Evolutionary conservation across 257 asterid genomes (phyloP), one percentile per base, ranked within the genome.

Genomic region (Coffea canephora): DNA sequence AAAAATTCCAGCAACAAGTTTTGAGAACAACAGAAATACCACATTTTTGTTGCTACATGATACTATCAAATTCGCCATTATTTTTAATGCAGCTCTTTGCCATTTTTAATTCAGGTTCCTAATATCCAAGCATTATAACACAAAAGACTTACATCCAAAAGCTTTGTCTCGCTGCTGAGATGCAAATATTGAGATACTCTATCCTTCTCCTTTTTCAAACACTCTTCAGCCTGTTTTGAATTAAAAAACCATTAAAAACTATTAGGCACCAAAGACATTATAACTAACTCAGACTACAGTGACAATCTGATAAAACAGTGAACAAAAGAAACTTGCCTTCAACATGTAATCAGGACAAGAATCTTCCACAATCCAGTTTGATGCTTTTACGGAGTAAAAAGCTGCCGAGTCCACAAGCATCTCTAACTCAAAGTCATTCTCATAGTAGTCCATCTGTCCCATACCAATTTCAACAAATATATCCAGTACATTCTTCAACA

Each of bases 311-410:
- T 72, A n/a, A 61, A 16, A 6, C 27, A 9, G 3, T 25, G 73
- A 48, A 46, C 39, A 55, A 19, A 46, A 67, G 61, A 39, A 18
- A 55, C 21, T 74, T 81, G 90, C 99, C 84, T 96, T 92, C 86
- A 90, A 72, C 98, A 94, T 89, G 89, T 96, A 96, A 85, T 94
- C 99, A 27, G 99, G 99, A 85, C 99, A 96, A 10, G 99, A 94
- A 90, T 96, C 98, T 67, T 96, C 99, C 71, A 94, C 77, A 77
- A 96, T 96, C 99, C 99, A 96, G 83, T 83, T 96, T 62, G 99
- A 96, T 79, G 99, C 99, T 85, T 96, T 96, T 80, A 97, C 87
- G 79, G 99, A 96, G 84, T 96, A 94, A 90, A 94, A 94, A 73
- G 98, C 93, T 46, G 99, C 97, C 4, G 96, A 88, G 83, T 89